phyloP scores from a whole-genome alignment of 2,329 filamentous ascomycete genomes.

The Saccharata proteae region DNA sequence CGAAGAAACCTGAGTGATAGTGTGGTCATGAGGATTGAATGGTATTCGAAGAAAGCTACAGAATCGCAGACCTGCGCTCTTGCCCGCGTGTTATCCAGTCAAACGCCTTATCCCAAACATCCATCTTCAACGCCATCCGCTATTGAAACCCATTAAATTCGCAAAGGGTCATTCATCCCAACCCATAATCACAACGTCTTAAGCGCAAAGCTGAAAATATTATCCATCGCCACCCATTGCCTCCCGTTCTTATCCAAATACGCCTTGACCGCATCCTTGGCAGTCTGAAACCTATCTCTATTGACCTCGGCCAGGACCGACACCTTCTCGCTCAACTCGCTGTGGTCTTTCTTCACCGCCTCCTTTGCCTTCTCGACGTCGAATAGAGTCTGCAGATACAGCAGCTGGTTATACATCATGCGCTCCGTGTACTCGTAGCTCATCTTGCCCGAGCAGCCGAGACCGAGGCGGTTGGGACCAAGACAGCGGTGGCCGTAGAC shows the following conservation, averaged over 20 bases:
- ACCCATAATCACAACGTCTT: constrained; percentile 12
- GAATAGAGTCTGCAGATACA: constrained; percentile 77
- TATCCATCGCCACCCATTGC: constrained; percentile 91
- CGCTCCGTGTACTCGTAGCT: constrained; percentile 78
- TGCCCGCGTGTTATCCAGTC: too few relatives aligned
- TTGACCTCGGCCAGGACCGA: constrained; percentile 71
- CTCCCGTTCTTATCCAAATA: constrained; percentile 84
- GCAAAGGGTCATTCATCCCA: too few relatives aligned
- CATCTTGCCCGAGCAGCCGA: constrained; percentile 80
- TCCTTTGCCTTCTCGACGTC: constrained; percentile 62
- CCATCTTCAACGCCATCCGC: too few relatives aligned
- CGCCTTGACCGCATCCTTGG: constrained; percentile 65
- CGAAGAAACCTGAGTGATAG: too few relatives aligned
- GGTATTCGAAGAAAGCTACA: too few relatives aligned
- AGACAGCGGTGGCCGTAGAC: constrained; percentile 87
- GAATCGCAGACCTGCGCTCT: too few relatives aligned
- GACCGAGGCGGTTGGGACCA: constrained; percentile 71
- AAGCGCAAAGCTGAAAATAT: constrained; percentile 55
- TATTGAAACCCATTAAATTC: too few relatives aligned
- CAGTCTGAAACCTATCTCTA: constrained; percentile 60
- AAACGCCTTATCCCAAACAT: too few relatives aligned
- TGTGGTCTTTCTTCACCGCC: constrained; percentile 23
- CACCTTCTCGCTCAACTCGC: constrained; percentile 48
- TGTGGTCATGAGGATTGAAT: too few relatives aligned
- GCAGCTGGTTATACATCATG: constrained; percentile 84